These are phyloP conservation scores for Cryptococcus sp. DNA, from an alignment of 1,284 basidiomycete genomes.

Conservation along the genomic window DNA sequence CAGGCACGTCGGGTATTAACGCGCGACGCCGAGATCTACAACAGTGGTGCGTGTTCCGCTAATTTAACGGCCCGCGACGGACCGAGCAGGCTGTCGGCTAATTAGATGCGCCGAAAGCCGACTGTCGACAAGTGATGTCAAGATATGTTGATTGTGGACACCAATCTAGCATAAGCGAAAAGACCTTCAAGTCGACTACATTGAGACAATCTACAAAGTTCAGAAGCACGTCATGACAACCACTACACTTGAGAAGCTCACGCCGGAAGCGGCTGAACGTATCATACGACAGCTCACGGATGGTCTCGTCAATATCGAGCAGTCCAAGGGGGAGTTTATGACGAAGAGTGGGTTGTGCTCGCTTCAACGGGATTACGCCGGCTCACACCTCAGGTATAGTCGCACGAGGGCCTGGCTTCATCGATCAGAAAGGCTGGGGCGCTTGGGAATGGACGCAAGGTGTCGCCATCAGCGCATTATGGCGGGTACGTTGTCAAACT, in stretches of 20 bases:
- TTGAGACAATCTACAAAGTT: background rate
- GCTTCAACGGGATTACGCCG: no score
- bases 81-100: no score
- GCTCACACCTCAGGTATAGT: slow-evolving; percentile 41
- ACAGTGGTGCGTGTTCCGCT: no score
- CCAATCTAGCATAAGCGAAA: no score
- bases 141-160: no score
- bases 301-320: slow-evolving; percentile 64
- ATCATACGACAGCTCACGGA: slow-evolving; percentile 58
- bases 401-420: slow-evolving; percentile 64
- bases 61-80: no score
- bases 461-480: slow-evolving; percentile 14
- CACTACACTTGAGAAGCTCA: slow-evolving; percentile 20
- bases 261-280: slow-evolving; percentile 29
- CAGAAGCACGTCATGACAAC: slow-evolving; percentile 7
- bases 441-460: slow-evolving; percentile 69
- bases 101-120: no score
- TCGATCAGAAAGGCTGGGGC: slow-evolving; percentile 61
- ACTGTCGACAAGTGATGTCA: no score
- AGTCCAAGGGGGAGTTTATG: slow-evolving; percentile 62
- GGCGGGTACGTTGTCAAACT: slow-evolving; percentile 7
- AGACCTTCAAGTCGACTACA: no score
- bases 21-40: no score
- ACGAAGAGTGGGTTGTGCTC: slow-evolving; percentile 47
- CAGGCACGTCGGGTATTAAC: no score